Base-by-base conservation (phyloP, 768 basidiomycete genomes). In the Brasilioporus rufonigricans region DNA sequence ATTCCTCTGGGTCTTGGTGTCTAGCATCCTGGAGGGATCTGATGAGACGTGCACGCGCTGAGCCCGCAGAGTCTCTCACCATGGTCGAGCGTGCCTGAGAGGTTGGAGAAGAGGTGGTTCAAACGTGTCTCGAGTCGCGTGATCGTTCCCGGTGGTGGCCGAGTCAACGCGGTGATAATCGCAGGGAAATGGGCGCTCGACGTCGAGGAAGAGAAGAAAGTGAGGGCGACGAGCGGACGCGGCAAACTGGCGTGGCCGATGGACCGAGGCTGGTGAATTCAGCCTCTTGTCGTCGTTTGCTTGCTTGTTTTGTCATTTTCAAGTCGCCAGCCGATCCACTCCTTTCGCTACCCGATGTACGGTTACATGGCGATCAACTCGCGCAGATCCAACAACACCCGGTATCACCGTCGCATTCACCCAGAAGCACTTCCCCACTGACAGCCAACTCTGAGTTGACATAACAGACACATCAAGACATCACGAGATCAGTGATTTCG, bases 1-100 rank as follows among this genome's bases (percentile, higher is more conserved):
- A 84, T 64, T 95, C 93, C 73, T 98, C 95, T 53, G 96, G 96
- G 78, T 99, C 96, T 74, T 89, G 86, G 63, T 81, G 77, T 61
- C 77, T 80, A 44, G 83, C 70, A 59, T 88, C 86, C 87, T 90
- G 68, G 47, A 41, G 47, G 21, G 26, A 46, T 44, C 40, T 48
- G 36, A 26, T 47, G 56, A 62, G 63, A 49, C 12, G 19, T 24
- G 53, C n/a, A 40, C 39, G 44, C 21, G 3, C 21, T 35, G 53
- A 35, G 24, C 19, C 43, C 23, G 41, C 38, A 31, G 31, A 18
- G n/a, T 16, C 23, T 14, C 52, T 52, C 48, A 69, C 67, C 67
- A 69, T 69, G 53, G 45, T 52, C 35, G 46, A 46, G 40, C 35
- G 39, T 18, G n/a, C n/a, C n/a, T n/a, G n/a, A n/a, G n/a, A n/a